Base-by-base conservation (phyloP, 768 basidiomycete species). In the Xerocomus potaroensis region DNA sequence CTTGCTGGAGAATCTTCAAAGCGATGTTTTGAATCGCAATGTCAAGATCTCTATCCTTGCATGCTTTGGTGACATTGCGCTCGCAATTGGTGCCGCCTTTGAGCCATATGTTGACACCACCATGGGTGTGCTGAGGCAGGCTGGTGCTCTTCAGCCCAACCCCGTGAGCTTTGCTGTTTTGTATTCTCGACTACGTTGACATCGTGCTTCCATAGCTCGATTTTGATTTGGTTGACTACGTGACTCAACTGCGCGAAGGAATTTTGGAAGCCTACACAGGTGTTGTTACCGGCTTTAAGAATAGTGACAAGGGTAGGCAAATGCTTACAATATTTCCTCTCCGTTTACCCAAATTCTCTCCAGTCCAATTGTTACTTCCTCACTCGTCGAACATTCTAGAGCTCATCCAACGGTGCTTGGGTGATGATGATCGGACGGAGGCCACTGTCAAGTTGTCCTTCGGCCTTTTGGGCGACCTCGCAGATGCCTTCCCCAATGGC, bases 191-290 rank as follows among this genome's bases (percentile, higher is more conserved):
- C 14, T 12, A 15, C 37, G 18, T 24, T 38, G 12, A 34, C 43
- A 55, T n/a, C 14, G 27, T 56, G 0, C 31, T 44, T 47, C 40
- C 36, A 44, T 54, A 80, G 90, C 79, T 86, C 29, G 90, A 94
- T 63, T 88, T 83, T 55, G 92, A 95, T 51, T 79, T 94, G 47
- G 78, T 94, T 47, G 96, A 99, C 54, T 98, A 98, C 60, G 91
- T 95, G 36, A 77, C 81, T 43, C 80, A 81, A 43, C 76, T 99
- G 47, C 82, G 96, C 30, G 96, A 98, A 59, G 92, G 92, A 36
- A 97, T 99, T 54, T 72, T 97, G 26, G 96, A 99, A 66, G 95
- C 96, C 3, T 97, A 96, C 60, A 95, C 90, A 5, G 94, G 95
- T 21, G 85, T 99, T 53, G 83, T 97, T 49, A 85, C 90, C 30